phyloP scores from a whole-genome alignment of 306 rosid species.

The Gleditsia sinensis region DNA sequence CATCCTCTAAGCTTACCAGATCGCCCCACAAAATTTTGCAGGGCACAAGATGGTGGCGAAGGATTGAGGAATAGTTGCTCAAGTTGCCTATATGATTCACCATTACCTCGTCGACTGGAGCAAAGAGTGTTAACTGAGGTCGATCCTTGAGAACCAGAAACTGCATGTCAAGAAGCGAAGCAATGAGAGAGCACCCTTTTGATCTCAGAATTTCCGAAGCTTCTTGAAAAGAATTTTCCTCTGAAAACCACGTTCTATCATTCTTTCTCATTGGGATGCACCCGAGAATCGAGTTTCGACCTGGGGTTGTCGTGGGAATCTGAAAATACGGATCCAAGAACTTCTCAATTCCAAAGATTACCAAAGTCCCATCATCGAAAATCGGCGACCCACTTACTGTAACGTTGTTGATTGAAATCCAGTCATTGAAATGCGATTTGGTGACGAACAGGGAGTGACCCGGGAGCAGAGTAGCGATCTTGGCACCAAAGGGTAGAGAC shows the following conservation, averaged over 20 bases:
- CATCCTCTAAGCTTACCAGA: conserved; percentile 37
- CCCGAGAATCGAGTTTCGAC: background rate
- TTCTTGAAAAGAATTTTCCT: conserved; percentile 5
- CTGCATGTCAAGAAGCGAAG: conserved; percentile 46
- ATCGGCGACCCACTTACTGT: conserved; percentile 43
- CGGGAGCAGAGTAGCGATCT: conserved; percentile 49
- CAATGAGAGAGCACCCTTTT: conserved; percentile 44
- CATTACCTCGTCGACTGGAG: conserved; percentile 43
- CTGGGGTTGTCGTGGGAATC: background rate
- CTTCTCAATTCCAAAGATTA: conserved; percentile 39
- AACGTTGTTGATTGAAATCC: conserved; percentile 58
- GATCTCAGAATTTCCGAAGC: conserved; percentile 35
- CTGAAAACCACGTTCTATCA: background rate
- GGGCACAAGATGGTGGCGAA: conserved; percentile 54
- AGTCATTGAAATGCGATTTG: background rate
- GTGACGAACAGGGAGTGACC: conserved; percentile 49
- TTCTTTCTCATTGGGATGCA: conserved; percentile 10
- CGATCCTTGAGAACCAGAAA: conserved; percentile 29
- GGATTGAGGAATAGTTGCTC: conserved; percentile 31
- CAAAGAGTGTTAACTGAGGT: conserved; percentile 44
- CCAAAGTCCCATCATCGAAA: conserved; percentile 47
- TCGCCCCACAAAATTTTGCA: conserved; percentile 57
- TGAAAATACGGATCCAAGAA: conserved; percentile 54
- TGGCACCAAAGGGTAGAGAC: conserved; percentile 63
- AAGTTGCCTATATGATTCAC: conserved; percentile 13